A percentile compares a stretch with the other conserved stretches of the same genome.
These are phyloP conservation scores for Calvatia gigantea DNA, from an alignment of 768 basidiomycete genomes.

Conservation along the genomic window DNA sequence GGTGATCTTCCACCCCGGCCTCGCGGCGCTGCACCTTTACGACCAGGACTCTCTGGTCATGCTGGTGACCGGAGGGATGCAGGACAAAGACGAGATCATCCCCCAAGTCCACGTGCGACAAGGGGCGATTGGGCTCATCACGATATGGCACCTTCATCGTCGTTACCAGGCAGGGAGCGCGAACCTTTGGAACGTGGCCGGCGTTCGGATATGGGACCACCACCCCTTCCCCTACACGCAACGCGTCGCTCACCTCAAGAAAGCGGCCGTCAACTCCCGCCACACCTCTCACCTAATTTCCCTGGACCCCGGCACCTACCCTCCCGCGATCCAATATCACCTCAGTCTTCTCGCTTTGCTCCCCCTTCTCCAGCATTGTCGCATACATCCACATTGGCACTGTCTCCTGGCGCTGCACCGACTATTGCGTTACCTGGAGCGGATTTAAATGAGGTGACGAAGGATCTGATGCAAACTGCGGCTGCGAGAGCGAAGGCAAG, in stretches of 20 bases:
- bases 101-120: conserved; percentile 32
- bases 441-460: conserved; percentile 64
- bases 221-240: conserved; percentile 40
- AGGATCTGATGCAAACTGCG: conserved; percentile 78
- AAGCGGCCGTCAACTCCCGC: conserved; percentile 49
- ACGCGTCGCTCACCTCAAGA: conserved; percentile 33
- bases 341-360: conserved; percentile 26
- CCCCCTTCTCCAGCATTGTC: conserved; percentile 45
- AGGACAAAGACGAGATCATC: conserved; percentile 17
- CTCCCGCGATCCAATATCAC: conserved; percentile 36
- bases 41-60: conserved; percentile 22
- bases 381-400: conserved; percentile 32
- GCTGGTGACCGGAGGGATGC: conserved; percentile 29
- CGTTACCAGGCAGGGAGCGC: conserved; percentile 24
- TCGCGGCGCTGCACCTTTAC: conserved; percentile 26
- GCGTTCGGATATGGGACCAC: conserved; percentile 50
- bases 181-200: conserved; percentile 33
- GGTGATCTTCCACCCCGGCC: conserved; percentile 27
- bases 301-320: conserved; percentile 34
- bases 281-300: conserved; percentile 43
- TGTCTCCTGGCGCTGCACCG: conserved; percentile 32
- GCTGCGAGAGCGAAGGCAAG: conserved; percentile 81
- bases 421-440: conserved; percentile 30
- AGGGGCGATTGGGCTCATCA: conserved; percentile 25
- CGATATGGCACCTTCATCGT: conserved; percentile 19